Evolutionary conservation across 345 rosid species (phyloP), one percentile per base, ranked within the genome.

Genomic region (Eucalyptus brandiana): DNA sequence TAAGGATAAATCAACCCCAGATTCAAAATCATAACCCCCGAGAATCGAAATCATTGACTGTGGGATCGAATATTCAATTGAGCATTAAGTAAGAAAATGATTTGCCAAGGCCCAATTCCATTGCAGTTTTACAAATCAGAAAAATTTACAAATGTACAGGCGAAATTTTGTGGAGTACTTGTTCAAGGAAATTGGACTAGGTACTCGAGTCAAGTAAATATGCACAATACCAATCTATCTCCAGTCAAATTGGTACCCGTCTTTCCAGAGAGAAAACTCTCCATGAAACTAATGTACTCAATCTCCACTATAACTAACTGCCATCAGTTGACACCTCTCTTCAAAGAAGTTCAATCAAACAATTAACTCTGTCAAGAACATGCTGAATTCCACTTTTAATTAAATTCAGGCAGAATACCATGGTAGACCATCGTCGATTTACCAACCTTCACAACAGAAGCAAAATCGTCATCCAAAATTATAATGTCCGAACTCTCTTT

Each of bases 401-500:
- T 62, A 62, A 12, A 62, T 62, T 30, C 69, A 62, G 17, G 69
- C 34, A 62, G 8, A 3, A 12, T 28, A 62, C 34, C 5, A 62
- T 2, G 5, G 3, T 6, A 30, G 69, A 62, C 32, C 69, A 30
- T 13, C 17, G 5, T 47, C 6, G 3, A 86, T 26, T 34, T 45
- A 89, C 91, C 86, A 91, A 97, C 99, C 99, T 98, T 98, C 72
- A 98, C 99, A 92, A 97, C 97, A 34, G 99, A 95, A 93, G 97
- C 94, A 91, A 98, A 98, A 93, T 98, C 95, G 88, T 96, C 99
- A 93, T 98, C 99, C 93, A 98, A 93, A 87, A 98, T 98, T 89
- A 97, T 96, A 88, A 98, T 97, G 90, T 97, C 99, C 9, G 98
- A 98, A 93, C 95, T 98, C 93, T 98, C 99, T 92, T 98, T 97